phyloP scores from a whole-genome alignment of 768 basidiomycete species.

The Macrolepiota fuliginosa region DNA sequence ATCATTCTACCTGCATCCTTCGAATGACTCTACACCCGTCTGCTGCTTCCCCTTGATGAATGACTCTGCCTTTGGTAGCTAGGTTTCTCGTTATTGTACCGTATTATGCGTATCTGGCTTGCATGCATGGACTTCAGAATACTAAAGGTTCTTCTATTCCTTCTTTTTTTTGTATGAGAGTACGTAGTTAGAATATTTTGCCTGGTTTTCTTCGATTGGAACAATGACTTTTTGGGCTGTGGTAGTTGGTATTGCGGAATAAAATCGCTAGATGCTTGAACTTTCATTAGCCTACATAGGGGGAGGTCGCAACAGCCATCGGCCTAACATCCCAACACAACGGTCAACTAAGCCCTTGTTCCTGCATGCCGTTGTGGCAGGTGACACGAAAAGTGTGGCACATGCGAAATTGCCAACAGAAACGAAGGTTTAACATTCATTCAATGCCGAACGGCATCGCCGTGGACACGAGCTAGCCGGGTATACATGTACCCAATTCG shows the following conservation, averaged over 20 bases:
- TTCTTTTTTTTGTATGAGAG: background rate
- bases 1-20: conserved; percentile 9
- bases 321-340: background rate
- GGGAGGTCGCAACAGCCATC: too few species aligned
- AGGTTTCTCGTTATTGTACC: background rate
- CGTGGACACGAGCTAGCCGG: too few species aligned
- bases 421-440: too few species aligned
- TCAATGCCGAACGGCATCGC: too few species aligned
- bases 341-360: background rate
- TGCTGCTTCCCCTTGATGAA: background rate
- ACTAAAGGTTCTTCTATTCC: background rate
- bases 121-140: background rate
- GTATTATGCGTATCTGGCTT: background rate
- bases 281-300: too few species aligned
- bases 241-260: too few species aligned
- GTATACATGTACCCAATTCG: too few species aligned
- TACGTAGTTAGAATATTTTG: background rate
- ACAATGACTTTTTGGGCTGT: too few species aligned
- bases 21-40: background rate
- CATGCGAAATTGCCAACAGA: too few species aligned
- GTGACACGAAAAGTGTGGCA: background rate
- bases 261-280: too few species aligned
- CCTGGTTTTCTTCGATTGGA: background rate
- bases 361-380: background rate
- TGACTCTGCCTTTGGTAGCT: background rate